Evolutionary conservation across 164 flowering plant species (phyloP).

Genomic region (Aristolochia californica): DNA sequence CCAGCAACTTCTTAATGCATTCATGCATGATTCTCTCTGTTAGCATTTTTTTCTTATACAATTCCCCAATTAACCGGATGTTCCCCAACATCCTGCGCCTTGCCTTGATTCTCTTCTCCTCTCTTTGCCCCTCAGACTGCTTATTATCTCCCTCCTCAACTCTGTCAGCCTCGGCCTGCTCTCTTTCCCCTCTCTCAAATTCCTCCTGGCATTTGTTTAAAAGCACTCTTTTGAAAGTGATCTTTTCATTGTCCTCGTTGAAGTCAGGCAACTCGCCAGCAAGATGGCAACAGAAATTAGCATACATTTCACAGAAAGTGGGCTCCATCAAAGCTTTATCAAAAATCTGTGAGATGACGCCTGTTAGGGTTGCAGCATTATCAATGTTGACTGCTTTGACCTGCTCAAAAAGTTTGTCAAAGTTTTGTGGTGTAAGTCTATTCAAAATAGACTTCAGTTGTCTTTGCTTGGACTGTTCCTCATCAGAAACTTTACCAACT

Average conservation of each 20-base stretch:
- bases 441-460: slow-evolving; percentile 62
- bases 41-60: slow-evolving; percentile 79
- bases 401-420: slow-evolving; percentile 72
- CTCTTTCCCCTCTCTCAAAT: slow-evolving; percentile 80
- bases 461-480: slow-evolving; percentile 69
- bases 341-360: slow-evolving; percentile 79
- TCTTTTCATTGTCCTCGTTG: slow-evolving; percentile 51
- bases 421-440: slow-evolving; percentile 85
- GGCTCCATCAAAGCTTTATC: slow-evolving; percentile 88
- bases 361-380: slow-evolving; percentile 47
- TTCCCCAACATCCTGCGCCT: slow-evolving; percentile 80
- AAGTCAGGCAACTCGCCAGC: slow-evolving; percentile 57
- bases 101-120: slow-evolving; percentile 54
- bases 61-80: slow-evolving; percentile 74
- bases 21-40: slow-evolving; percentile 86
- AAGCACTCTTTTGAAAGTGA: slow-evolving; percentile 69
- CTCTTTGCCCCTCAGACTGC: slow-evolving; percentile 59
- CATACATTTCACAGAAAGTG: slow-evolving; percentile 94
- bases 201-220: slow-evolving; percentile 89
- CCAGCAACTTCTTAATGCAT: slow-evolving; percentile 65
- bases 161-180: slow-evolving; percentile 71
- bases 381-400: slow-evolving; percentile 78
- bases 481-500: slow-evolving; percentile 62
- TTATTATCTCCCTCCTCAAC: slow-evolving; percentile 55
- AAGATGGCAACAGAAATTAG: slow-evolving; percentile 63